Evolutionary conservation across 441 rosid species (phyloP).

Genomic region (Manihot esculenta): DNA sequence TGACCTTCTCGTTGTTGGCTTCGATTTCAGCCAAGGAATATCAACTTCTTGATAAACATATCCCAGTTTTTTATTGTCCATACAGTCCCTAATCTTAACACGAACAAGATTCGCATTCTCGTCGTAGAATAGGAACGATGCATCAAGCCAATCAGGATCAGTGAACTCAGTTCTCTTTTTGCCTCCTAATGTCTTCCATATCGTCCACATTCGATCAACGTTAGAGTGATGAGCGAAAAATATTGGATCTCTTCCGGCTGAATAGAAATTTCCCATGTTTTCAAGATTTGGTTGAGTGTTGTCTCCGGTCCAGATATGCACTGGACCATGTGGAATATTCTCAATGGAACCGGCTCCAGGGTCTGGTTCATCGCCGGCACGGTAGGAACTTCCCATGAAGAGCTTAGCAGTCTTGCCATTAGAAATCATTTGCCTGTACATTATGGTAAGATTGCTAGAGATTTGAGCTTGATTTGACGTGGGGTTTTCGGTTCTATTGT

Average conservation of each 20-base stretch:
- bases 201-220: conserved; percentile 53
- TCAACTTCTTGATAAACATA: conserved; percentile 49
- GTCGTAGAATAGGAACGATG: conserved; percentile 48
- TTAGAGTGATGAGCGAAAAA: conserved; percentile 57
- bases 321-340: conserved; percentile 47
- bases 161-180: conserved; percentile 30
- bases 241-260: conserved; percentile 61
- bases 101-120: conserved; percentile 55
- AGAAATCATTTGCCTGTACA: conserved; percentile 64
- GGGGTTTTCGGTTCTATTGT: conserved; percentile 17
- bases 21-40: conserved; percentile 48
- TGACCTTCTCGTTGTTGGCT: conserved; percentile 40
- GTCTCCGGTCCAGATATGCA: conserved; percentile 53
- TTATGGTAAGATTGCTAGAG: conserved; percentile 41
- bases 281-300: conserved; percentile 44
- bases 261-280: conserved; percentile 64
- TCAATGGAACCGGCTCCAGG: conserved; percentile 56
- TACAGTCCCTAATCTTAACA: conserved; percentile 47
- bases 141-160: conserved; percentile 50
- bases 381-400: conserved; percentile 47
- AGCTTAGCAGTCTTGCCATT: conserved; percentile 44
- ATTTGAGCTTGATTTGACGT: conserved; percentile 20
- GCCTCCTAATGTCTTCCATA: conserved; percentile 56
- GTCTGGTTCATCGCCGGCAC: conserved; percentile 47
- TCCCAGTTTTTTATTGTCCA: conserved; percentile 38